Percentiles rank a stretch among this genome's conserved stretches.
Evolutionary conservation across 768 basidiomycete species (phyloP).

Genomic region (Tylopilus sp.): DNA sequence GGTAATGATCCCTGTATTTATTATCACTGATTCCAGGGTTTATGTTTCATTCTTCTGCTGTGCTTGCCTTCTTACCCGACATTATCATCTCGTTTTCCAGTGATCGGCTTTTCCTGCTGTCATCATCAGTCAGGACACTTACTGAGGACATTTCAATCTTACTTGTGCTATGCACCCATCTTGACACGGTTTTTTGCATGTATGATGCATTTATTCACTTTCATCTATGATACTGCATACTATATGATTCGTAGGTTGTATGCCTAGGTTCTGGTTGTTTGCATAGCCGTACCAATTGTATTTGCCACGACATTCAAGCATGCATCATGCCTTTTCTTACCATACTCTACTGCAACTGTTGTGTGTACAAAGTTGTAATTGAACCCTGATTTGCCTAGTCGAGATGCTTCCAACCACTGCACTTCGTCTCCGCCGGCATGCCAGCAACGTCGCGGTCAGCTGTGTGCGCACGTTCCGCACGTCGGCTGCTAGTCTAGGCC

Average conservation of each 20-base stretch:
- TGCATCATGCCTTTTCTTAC: neutral
- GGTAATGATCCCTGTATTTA: slow-evolving; percentile 7
- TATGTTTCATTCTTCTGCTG: neutral
- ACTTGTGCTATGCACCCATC: slow-evolving; percentile 1
- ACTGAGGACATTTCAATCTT: slow-evolving; percentile 1
- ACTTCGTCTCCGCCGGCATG: neutral
- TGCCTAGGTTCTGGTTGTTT: slow-evolving; percentile 17
- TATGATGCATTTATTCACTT: slow-evolving; percentile 14
- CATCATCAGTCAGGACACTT: slow-evolving; percentile 1
- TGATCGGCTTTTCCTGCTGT: slow-evolving; percentile 10
- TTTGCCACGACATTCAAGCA: slow-evolving; percentile 3
- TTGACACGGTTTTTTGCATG: slow-evolving; percentile 1
- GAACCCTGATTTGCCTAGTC: too few species aligned
- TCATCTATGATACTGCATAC: slow-evolving; percentile 17
- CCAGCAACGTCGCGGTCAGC: neutral
- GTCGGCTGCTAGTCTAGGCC: slow-evolving; percentile 30
- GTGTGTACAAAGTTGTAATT: neutral
- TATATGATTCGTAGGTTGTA: slow-evolving; percentile 20
- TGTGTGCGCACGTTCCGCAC: slow-evolving; percentile 27
- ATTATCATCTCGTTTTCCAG: slow-evolving; percentile 4
- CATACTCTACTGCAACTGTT: neutral
- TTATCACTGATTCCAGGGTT: slow-evolving; percentile 5
- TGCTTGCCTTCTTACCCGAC: slow-evolving; percentile 13
- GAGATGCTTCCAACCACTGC: slow-evolving; percentile 3
- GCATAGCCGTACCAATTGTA: slow-evolving; percentile 12